Conservation (phyloP, 257 asterid genomes). For the Nicotiana attenuata region DNA sequence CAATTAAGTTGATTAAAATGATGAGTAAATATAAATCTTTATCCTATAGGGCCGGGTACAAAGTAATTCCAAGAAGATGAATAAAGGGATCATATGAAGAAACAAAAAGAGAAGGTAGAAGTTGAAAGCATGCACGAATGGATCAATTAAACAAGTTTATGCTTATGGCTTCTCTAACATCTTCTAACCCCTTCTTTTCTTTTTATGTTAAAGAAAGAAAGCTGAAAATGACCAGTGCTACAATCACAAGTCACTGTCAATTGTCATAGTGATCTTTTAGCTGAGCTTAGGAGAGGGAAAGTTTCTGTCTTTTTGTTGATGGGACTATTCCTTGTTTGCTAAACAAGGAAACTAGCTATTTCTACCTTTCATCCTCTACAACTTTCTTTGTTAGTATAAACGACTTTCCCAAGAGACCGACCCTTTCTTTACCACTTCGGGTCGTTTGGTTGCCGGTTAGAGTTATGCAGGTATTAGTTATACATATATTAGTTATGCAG, state of each 20-base stretch:
- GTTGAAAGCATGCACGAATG: neutral
- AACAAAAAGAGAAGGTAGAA: neutral
- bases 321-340: slow-evolving; percentile 64
- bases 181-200: neutral
- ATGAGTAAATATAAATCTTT: neutral
- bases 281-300: slow-evolving; percentile 2
- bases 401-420: slow-evolving; percentile 18
- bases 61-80: neutral
- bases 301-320: slow-evolving; percentile 45
- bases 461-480: no score
- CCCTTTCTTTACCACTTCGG: neutral
- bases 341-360: slow-evolving; percentile 32
- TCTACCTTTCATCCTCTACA: slow-evolving; percentile 28
- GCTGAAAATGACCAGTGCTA: slow-evolving; percentile 42
- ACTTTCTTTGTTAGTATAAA: slow-evolving; percentile 49
- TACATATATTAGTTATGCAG: no score
- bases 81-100: neutral
- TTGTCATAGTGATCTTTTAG: neutral
- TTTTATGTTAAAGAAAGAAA: slow-evolving; percentile 10
- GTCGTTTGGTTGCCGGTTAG: no score
- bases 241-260: slow-evolving; percentile 43
- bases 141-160: neutral
- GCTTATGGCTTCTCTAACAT: neutral
- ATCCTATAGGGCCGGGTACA: neutral
- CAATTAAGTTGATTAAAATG: neutral